Conservation (phyloP, 495 filamentous ascomycete genomes). For the Glonium stellatum region DNA sequence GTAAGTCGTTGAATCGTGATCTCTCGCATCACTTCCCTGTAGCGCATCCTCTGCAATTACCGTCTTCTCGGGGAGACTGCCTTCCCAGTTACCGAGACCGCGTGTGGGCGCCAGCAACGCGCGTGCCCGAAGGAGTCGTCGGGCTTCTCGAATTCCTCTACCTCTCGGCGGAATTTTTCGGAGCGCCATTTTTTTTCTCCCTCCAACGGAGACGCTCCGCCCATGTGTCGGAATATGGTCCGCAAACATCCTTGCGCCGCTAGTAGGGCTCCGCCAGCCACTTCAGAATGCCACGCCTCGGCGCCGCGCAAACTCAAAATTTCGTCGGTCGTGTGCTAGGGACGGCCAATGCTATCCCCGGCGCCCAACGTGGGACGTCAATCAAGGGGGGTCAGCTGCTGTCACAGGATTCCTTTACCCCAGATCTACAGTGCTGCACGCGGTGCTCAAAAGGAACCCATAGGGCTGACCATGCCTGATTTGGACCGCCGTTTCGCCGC, state of each 20-base stretch:
- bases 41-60: neutral
- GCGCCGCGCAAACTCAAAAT: neutral
- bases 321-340: neutral
- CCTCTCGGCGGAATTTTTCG: neutral
- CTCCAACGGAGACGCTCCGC: neutral
- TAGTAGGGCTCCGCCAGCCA: neutral
- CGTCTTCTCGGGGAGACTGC: neutral
- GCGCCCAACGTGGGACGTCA: too few species aligned
- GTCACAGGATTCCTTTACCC: neutral
- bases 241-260: neutral
- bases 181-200: neutral
- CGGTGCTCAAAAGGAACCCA: neutral
- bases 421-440: slow-evolving; percentile 1
- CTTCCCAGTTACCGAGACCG: neutral
- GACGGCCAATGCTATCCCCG: too few species aligned
- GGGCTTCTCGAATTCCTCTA: neutral
- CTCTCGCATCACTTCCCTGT: neutral
- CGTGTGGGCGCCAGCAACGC: neutral
- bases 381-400: neutral
- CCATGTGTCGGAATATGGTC: neutral
- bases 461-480: neutral
- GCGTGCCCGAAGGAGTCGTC: neutral
- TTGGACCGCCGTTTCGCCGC: neutral
- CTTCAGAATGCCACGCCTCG: neutral
- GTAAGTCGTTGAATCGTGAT: slow-evolving; percentile 29